Base-by-base conservation (phyloP, 192 early-diverging fungal species). In the Rhizophlyctis rosea region DNA sequence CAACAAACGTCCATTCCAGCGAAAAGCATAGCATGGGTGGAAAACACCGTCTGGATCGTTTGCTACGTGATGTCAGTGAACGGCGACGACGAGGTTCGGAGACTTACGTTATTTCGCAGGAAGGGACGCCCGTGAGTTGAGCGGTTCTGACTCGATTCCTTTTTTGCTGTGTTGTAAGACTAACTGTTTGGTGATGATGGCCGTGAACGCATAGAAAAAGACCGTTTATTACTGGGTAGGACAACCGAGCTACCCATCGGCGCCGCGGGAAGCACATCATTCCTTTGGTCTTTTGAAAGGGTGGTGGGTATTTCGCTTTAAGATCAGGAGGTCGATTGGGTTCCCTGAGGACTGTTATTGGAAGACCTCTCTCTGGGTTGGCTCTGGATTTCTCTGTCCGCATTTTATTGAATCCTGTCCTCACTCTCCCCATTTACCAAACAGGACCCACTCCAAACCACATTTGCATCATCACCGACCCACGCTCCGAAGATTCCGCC, bases 401-500 rank as follows among this genome's bases (percentile, higher is more conserved):
- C 11, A 29, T 34, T 32, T 59, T n/a, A n/a, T n/a, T n/a, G n/a
- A n/a, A n/a, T n/a, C n/a, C n/a, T n/a, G n/a, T n/a, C n/a, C n/a
- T n/a, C n/a, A n/a, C n/a, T n/a, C n/a, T n/a, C n/a, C n/a, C n/a
- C n/a, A n/a, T n/a, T n/a, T n/a, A n/a, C n/a, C n/a, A n/a, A 21
- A 24, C 56, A 55, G 31, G 28, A 28, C 14, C 89, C 13, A 18
- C 11, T 50, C 30, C 25, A 58, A 44, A 34, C 13, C 32, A 69
- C 34, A 14, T 63, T 23, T 28, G 62, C 27, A 51, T 47, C 1
- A 23, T 44, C 47, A 36, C 62, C 94, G 54, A 92, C 95, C 21
- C 87, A 88, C 54, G 90, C 82, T 56, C 78, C 87, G 68, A 88
- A 95, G 57, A 93, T 91, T 29, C 83, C 88, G 60, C 87, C 87